Percentiles rank a stretch among this genome's conserved stretches.
Evolutionary conservation across 768 basidiomycete genomes (phyloP).

Genomic region (Pleurotus sapidus): DNA sequence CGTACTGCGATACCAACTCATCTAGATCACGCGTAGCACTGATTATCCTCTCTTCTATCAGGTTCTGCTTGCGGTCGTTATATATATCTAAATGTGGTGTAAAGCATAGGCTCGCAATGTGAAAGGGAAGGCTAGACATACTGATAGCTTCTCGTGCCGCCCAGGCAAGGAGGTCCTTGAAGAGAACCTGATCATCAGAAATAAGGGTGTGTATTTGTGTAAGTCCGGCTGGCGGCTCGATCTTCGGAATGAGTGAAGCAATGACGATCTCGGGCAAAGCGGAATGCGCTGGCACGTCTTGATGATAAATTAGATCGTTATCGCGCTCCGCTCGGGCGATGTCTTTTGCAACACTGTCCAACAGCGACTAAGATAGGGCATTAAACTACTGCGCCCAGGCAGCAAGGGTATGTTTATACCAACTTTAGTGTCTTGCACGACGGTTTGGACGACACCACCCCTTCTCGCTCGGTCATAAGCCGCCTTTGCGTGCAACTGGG

Average conservation of each 20-base stretch:
- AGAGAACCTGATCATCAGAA: constrained; percentile 56
- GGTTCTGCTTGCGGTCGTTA: constrained; percentile 71
- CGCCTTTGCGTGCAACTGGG: constrained; percentile 63
- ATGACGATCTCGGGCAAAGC: constrained; percentile 64
- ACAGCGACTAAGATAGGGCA: constrained; percentile 58
- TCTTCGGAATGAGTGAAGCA: constrained; percentile 63
- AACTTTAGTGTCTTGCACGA: constrained; percentile 81
- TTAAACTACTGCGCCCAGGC: not conserved
- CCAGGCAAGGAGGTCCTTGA: constrained; percentile 77
- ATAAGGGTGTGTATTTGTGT: constrained; percentile 55
- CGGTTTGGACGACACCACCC: constrained; percentile 55
- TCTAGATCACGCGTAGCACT: constrained; percentile 62
- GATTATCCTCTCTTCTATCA: constrained; percentile 66
- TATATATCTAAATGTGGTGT: constrained; percentile 65
- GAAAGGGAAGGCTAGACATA: constrained; percentile 32
- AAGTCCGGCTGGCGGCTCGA: constrained; percentile 49
- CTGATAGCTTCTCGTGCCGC: constrained; percentile 89
- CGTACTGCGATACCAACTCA: constrained; percentile 58
- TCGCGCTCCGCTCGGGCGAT: constrained; percentile 78
- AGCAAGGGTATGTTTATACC: constrained; percentile 7
- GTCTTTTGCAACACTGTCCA: constrained; percentile 66
- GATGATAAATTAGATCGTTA: constrained; percentile 94
- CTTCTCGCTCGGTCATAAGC: constrained; percentile 68
- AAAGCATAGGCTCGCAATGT: not conserved
- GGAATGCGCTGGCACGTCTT: constrained; percentile 74